Percentiles rank a stretch among this genome's conserved stretches.
Evolutionary conservation across 768 basidiomycete species (phyloP).

Genomic region (Phanerodontia chrysosporium): DNA sequence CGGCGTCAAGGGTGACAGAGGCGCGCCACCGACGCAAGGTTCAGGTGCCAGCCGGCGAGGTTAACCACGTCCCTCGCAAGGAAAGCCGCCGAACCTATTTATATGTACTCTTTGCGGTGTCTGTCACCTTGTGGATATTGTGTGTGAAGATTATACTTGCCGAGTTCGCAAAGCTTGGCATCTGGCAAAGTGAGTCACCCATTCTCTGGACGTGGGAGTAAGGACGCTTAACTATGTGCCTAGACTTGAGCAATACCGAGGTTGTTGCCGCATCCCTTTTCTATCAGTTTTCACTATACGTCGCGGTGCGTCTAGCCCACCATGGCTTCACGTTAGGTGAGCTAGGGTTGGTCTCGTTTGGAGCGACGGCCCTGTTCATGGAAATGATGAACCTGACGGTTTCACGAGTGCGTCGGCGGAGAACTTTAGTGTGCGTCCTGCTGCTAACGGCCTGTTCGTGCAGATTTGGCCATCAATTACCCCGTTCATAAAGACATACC

Average conservation of each 20-base stretch:
- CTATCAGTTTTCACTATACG: slow-evolving; percentile 89
- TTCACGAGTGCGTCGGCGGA: slow-evolving; percentile 55
- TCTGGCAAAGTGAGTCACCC: slow-evolving; percentile 67
- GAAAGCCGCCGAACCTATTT: slow-evolving; percentile 59
- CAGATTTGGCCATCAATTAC: slow-evolving; percentile 80
- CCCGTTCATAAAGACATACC: slow-evolving; percentile 85
- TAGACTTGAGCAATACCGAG: slow-evolving; percentile 80
- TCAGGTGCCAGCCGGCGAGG: slow-evolving; percentile 58
- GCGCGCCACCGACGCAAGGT: slow-evolving; percentile 38
- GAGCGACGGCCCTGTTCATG: slow-evolving; percentile 81
- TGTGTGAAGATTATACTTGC: slow-evolving; percentile 45
- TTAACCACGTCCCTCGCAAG: slow-evolving; percentile 71
- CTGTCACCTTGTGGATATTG: slow-evolving; percentile 46
- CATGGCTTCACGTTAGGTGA: slow-evolving; percentile 96
- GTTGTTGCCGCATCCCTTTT: slow-evolving; percentile 68
- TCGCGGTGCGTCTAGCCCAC: slow-evolving; percentile 84
- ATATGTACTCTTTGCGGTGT: slow-evolving; percentile 61
- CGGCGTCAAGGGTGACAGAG: slow-evolving; percentile 75
- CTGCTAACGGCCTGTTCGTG: not conserved
- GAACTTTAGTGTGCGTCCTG: not conserved
- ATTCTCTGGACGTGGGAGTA: not conserved
- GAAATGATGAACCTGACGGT: slow-evolving; percentile 84
- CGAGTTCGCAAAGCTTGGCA: slow-evolving; percentile 33
- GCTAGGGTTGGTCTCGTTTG: slow-evolving; percentile 82
- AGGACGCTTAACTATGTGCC: not conserved